Evolutionary conservation across 208 protist genomes (phyloP).

Genomic region (Phytomonas sp.): DNA sequence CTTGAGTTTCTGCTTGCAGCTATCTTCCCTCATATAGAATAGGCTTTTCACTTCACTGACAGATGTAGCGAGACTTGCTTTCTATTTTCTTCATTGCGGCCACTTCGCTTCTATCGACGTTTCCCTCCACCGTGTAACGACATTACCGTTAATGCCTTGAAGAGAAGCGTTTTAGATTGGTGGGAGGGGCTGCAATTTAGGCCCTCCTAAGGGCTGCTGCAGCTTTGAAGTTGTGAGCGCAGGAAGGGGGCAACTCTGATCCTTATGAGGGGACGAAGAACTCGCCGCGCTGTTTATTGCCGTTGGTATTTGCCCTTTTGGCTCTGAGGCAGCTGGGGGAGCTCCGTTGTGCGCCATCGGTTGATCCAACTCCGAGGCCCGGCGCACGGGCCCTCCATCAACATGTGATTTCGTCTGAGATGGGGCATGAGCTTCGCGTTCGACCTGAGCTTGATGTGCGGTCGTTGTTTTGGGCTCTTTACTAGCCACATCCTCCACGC

Average conservation of each 20-base stretch:
- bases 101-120: background rate
- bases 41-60: background rate
- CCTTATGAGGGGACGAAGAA: background rate
- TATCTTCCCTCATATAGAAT: background rate
- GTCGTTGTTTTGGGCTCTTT: background rate
- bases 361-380: background rate
- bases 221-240: conserved; percentile 1
- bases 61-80: background rate
- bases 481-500: background rate
- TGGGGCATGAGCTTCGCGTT: background rate
- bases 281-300: background rate
- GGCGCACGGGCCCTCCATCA: background rate
- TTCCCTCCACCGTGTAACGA: background rate
- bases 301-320: background rate
- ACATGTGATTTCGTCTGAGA: background rate
- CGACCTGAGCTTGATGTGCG: background rate
- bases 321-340: background rate
- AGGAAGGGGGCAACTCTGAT: background rate
- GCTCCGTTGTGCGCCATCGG: background rate
- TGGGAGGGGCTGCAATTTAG: conserved; percentile 3
- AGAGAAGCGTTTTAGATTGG: background rate
- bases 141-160: background rate
- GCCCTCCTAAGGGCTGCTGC: background rate
- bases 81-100: background rate
- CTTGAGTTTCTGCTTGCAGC: background rate